A percentile compares a stretch with the other conserved stretches of the same genome.
These are phyloP conservation scores for Leishmania amazonensis DNA, from an alignment of 208 protist genomes.

Conservation along the genomic window DNA sequence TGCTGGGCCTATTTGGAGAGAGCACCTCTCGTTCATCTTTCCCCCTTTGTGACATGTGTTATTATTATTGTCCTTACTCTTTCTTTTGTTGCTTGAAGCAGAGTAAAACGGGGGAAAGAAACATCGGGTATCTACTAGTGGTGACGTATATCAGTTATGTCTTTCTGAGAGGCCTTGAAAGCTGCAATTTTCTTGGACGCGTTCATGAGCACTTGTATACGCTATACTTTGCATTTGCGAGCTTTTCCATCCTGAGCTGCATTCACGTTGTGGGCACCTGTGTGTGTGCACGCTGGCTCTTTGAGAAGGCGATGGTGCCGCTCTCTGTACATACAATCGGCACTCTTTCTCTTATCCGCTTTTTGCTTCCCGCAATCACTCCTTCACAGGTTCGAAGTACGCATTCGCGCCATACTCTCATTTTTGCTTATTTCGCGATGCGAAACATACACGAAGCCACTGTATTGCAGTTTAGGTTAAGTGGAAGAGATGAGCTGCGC, in stretches of 20 bases:
- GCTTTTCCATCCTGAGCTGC: too few relatives aligned
- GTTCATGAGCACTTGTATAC: background rate
- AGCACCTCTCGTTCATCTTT: background rate
- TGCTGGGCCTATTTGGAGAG: slow-evolving; percentile 11
- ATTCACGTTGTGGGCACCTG: background rate
- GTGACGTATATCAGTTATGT: background rate
- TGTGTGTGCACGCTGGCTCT: background rate
- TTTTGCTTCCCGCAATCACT: background rate
- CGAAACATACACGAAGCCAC: background rate
- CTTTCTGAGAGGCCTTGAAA: background rate
- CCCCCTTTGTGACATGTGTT: slow-evolving; percentile 4
- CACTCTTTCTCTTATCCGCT: background rate
- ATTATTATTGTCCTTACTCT: slow-evolving; percentile 8
- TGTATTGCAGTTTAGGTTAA: background rate
- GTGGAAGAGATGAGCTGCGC: background rate
- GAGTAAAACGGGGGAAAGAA: background rate
- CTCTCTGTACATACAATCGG: background rate
- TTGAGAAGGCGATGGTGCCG: background rate
- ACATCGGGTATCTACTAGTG: background rate
- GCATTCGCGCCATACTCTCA: background rate
- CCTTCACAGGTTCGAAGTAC: background rate
- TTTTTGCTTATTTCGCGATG: background rate
- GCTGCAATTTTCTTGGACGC: background rate
- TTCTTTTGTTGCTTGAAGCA: background rate
- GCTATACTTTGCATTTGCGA: background rate